Evolutionary conservation across 768 basidiomycete genomes (phyloP), one percentile per base, ranked within the genome.

Genomic region (Lactarius vividus): DNA sequence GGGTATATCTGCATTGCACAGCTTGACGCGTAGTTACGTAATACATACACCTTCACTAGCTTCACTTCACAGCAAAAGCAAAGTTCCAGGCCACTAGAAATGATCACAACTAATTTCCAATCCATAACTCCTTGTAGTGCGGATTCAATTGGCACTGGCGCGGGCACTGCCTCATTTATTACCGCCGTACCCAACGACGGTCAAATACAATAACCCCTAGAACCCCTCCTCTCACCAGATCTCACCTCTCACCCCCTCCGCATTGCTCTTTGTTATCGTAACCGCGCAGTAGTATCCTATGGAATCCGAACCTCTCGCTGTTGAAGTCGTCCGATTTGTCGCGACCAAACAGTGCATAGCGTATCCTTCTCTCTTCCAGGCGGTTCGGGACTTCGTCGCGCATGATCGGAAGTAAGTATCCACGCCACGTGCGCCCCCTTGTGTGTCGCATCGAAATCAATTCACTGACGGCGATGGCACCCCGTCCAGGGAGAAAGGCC

Each of bases 1-100:
- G 60, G 55, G 66, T 67, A 44, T 67, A 67, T 49, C 37, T 67
- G 11, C 28, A 64, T 15, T 56, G 59, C 58, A 31, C 59, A 10
- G 53, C 58, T 29, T 64, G 63, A 65, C n/a, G n/a, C n/a, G n/a
- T 16, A 1, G 11, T 39, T 39, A 39, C 37, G 37, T 40, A 40
- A 40, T 40, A 40, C 40, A 40, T 18, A 7, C 16, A 18, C 15
- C 33, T 33, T 9, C 31, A 33, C 31, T 33, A 1, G 33, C 33
- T 33, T 33, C 33, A 33, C 31, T 33, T 33, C 31, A 9, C 31
- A 8, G 31, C 31, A 31, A 31, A 31, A n/a, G n/a, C n/a, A n/a
- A n/a, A n/a, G 13, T 39, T 39, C 37, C 15, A 39, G 37, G 15
- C 11, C 37, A 39, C 11, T 16, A 16, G 13, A 40, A 40, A 40